Conservation (phyloP, 139 green algal genomes). For the Picochlorum sp. region DNA sequence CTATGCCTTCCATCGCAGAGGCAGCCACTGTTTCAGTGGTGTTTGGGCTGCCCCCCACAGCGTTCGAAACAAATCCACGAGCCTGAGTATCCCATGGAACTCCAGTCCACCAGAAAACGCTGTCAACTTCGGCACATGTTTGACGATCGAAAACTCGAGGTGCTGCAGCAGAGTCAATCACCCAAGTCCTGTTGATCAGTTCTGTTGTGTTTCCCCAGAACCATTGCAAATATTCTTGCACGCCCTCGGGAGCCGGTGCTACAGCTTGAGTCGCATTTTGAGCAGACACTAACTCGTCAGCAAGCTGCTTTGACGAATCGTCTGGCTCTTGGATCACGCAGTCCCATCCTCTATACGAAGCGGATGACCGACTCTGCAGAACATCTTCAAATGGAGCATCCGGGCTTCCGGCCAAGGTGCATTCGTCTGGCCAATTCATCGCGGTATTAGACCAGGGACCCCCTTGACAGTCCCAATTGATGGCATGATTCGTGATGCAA, state of each 20-base stretch:
- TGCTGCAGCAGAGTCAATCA: neutral
- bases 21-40: neutral
- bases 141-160: neutral
- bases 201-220: neutral
- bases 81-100: conserved; percentile 1
- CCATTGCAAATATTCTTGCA: neutral
- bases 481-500: conserved; percentile 1
- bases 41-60: neutral
- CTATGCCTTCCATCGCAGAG: conserved; percentile 5
- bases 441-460: neutral
- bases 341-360: neutral
- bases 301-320: neutral
- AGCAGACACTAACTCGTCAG: neutral
- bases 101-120: conserved; percentile 5
- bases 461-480: conserved; percentile 8
- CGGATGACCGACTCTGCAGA: neutral
- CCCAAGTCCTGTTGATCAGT: neutral
- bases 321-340: neutral
- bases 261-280: neutral
- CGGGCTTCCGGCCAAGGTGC: neutral
- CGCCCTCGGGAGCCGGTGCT: neutral
- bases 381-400: neutral
- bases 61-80: neutral
- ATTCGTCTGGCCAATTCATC: neutral
- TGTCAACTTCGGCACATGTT: conserved; percentile 1